These are phyloP conservation scores for Penicillium cosmopolitanum DNA, from an alignment of 495 filamentous ascomycete genomes.

Conservation along the genomic window DNA sequence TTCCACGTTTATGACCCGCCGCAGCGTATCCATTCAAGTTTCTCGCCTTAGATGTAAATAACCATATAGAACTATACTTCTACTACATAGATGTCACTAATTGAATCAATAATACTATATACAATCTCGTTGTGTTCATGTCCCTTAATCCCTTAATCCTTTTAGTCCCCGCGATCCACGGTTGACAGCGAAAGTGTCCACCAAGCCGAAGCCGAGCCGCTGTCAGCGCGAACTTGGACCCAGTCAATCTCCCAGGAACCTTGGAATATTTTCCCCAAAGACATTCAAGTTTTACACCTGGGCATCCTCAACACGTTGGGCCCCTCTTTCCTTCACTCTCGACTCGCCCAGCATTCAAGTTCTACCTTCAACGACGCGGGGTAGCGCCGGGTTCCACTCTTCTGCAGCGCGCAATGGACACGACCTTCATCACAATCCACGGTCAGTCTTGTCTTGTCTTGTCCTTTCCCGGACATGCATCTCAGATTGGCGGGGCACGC, in stretches of 20 bases:
- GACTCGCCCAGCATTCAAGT: background rate
- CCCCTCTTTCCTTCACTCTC: background rate
- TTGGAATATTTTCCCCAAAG: background rate
- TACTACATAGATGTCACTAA: background rate
- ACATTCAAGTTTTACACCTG: too few species aligned
- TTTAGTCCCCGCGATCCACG: constrained; percentile 11
- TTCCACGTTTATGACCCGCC: constrained; percentile 19
- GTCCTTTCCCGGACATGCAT: too few species aligned
- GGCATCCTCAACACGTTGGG: background rate
- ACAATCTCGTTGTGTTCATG: background rate
- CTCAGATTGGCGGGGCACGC: too few species aligned
- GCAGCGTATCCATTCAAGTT: background rate
- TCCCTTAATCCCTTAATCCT: background rate
- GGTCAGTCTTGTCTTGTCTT: constrained; percentile 54
- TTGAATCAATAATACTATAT: background rate
- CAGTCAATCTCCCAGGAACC: background rate
- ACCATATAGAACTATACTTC: background rate
- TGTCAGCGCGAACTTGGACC: constrained; percentile 12
- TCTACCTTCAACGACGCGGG: constrained; percentile 10
- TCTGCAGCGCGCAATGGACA: constrained; percentile 66
- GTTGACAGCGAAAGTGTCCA: constrained; percentile 24
- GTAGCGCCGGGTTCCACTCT: constrained; percentile 24
- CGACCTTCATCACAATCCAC: constrained; percentile 93
- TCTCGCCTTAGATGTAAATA: constrained; percentile 6
- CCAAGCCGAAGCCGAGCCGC: constrained; percentile 8